Evolutionary conservation across 495 filamentous ascomycete species (phyloP).

Genomic region (Hamigera avellanea): DNA sequence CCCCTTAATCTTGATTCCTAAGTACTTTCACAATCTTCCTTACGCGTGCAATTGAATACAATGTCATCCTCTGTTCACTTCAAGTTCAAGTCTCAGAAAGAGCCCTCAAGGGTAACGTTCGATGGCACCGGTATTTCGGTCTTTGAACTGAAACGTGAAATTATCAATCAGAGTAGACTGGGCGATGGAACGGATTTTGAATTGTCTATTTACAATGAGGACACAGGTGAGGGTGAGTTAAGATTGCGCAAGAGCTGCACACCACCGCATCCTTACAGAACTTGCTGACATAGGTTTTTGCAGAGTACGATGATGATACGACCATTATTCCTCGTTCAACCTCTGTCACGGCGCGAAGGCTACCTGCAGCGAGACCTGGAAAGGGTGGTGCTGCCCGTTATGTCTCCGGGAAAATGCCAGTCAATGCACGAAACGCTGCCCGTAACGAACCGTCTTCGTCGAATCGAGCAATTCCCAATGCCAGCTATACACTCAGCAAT

Average conservation of each 20-base stretch:
- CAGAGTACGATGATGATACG: conserved; percentile 96
- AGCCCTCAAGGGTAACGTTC: conserved; percentile 87
- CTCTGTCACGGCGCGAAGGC: conserved; percentile 78
- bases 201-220: conserved; percentile 81
- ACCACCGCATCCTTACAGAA: too few relatives aligned
- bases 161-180: conserved; percentile 86
- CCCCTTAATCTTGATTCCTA: conserved; percentile 19
- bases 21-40: conserved; percentile 21
- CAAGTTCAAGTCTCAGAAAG: conserved; percentile 99
- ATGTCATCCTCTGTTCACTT: conserved; percentile 99
- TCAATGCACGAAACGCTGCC: conserved; percentile 70
- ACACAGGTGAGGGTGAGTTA: conserved; percentile 77
- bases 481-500: conserved; percentile 35
- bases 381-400: conserved; percentile 86
- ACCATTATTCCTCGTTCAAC: conserved; percentile 89
- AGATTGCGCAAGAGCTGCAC: neutral
- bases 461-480: conserved; percentile 32
- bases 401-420: conserved; percentile 92
- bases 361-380: conserved; percentile 70
- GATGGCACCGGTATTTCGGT: conserved; percentile 98
- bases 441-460: conserved; percentile 51
- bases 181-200: conserved; percentile 97
- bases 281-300: neutral
- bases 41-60: conserved; percentile 37
- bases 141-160: conserved; percentile 96